phyloP scores from a whole-genome alignment of 2,329 filamentous ascomycete genomes.

The Pyrenochaeta sp. region DNA sequence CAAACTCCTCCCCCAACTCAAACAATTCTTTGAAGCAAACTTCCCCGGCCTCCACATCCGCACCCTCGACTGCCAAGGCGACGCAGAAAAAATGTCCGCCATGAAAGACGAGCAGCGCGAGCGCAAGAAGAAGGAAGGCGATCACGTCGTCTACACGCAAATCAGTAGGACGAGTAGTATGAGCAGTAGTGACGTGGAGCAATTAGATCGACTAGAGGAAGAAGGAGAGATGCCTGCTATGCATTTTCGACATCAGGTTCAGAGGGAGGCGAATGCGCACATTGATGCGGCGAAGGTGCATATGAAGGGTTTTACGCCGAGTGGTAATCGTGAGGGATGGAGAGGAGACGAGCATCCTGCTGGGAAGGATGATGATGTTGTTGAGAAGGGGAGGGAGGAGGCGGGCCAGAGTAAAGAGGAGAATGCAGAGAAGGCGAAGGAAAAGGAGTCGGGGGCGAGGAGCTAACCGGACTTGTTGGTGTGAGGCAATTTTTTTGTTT shows the following conservation, averaged over 20 bases:
- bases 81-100: conserved; percentile 74
- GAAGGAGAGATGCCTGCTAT: conserved; percentile 28
- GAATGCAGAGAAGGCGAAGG: neutral
- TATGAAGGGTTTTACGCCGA: conserved; percentile 34
- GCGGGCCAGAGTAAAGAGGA: conserved; percentile 4
- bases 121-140: conserved; percentile 71
- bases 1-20: conserved; percentile 74
- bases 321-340: conserved; percentile 36
- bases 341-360: conserved; percentile 26
- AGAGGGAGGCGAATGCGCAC: conserved; percentile 32
- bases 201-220: conserved; percentile 56
- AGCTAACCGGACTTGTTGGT: neutral
- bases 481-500: neutral
- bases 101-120: conserved; percentile 81
- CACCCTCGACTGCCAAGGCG: conserved; percentile 75
- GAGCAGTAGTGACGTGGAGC: conserved; percentile 66
- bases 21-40: conserved; percentile 73
- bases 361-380: conserved; percentile 23
- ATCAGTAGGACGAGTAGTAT: conserved; percentile 57
- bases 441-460: neutral
- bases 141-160: conserved; percentile 64
- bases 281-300: conserved; percentile 35
- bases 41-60: conserved; percentile 80
- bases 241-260: conserved; percentile 42
- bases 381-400: conserved; percentile 12